phyloP scores from a whole-genome alignment of 2,329 filamentous ascomycete genomes.

The Curvularia eragrostidis region DNA sequence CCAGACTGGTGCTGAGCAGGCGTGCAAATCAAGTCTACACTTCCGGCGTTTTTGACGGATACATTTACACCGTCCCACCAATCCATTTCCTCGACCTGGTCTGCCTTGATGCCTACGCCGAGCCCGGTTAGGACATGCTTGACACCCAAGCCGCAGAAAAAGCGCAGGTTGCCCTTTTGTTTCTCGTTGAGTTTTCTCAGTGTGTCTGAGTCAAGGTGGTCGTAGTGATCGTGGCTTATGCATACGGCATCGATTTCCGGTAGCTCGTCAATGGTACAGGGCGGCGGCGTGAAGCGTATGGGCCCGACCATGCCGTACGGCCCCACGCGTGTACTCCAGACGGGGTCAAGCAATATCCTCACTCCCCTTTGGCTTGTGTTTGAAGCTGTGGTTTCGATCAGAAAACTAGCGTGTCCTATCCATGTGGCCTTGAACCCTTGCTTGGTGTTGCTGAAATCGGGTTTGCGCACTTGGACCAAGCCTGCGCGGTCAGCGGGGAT shows the following conservation, averaged over 20 bases:
- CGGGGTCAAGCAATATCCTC: constrained; percentile 60
- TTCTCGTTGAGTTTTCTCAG: constrained; percentile 52
- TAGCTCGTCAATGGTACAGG: constrained; percentile 58
- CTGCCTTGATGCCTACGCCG: constrained; percentile 45
- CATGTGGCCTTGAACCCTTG: constrained; percentile 56
- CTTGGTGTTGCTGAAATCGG: constrained; percentile 47
- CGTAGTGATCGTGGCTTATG: constrained; percentile 65
- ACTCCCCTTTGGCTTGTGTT: constrained; percentile 47
- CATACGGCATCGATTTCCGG: constrained; percentile 60
- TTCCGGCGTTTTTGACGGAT: constrained; percentile 43
- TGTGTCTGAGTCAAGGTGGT: constrained; percentile 60
- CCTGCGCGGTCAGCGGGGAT: constrained; percentile 52
- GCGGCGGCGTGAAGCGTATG: constrained; percentile 59
- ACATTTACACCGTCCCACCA: constrained; percentile 58
- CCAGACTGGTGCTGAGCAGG: constrained; percentile 59
- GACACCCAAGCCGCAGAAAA: constrained; percentile 53
- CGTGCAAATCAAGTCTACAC: constrained; percentile 53
- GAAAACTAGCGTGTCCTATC: constrained; percentile 60
- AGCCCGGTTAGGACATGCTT: constrained; percentile 49
- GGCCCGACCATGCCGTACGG: constrained; percentile 58
- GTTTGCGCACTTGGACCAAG: constrained; percentile 53
- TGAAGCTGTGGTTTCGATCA: constrained; percentile 53
- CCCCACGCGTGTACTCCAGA: constrained; percentile 59
- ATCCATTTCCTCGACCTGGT: constrained; percentile 56
- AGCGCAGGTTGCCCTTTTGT: constrained; percentile 49